A percentile compares a stretch with the other conserved stretches of the same genome.
Evolutionary conservation across 2,329 filamentous ascomycete species (phyloP).

Genomic region (Phyllosticta citrichinensis): DNA sequence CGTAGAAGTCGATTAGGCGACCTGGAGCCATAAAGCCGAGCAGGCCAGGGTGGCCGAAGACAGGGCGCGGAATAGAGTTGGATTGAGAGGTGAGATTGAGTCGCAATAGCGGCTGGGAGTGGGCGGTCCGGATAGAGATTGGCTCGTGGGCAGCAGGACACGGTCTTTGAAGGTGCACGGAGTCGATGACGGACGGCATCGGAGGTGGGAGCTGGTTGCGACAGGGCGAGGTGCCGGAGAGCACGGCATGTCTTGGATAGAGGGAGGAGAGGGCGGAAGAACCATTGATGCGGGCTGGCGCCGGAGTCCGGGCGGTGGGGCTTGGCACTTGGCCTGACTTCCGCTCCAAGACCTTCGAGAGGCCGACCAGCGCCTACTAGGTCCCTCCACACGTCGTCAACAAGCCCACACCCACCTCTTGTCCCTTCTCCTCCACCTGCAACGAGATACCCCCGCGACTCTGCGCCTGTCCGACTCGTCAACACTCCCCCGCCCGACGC

Average conservation of each 20-base stretch:
- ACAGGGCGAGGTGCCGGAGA: not conserved
- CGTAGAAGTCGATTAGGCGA: not conserved
- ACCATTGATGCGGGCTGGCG: conserved; percentile 1
- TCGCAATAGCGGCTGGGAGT: not conserved
- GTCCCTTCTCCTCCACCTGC: not conserved
- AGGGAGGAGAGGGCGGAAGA: not conserved
- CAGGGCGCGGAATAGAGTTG: not conserved
- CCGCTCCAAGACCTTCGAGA: conserved; percentile 4
- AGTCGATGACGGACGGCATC: not conserved
- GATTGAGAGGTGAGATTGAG: not conserved
- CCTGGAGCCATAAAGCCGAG: not conserved
- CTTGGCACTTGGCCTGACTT: conserved; percentile 8
- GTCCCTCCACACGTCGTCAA: conserved; percentile 6
- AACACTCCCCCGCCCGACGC: not conserved
- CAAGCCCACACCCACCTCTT: conserved; percentile 2
- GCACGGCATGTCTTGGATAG: not conserved
- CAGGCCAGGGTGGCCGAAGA: not conserved
- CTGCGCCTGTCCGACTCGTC: not conserved
- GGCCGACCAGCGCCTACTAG: conserved; percentile 2
- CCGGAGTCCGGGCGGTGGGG: not conserved
- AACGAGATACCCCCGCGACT: conserved; percentile 10
- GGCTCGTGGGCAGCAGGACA: not conserved
- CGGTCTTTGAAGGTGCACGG: not conserved
- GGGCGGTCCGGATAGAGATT: not conserved
- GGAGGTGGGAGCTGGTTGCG: not conserved